These are phyloP conservation scores for Tetrapyrgos nigripes DNA, from an alignment of 1,284 basidiomycete genomes.

Conservation along the genomic window DNA sequence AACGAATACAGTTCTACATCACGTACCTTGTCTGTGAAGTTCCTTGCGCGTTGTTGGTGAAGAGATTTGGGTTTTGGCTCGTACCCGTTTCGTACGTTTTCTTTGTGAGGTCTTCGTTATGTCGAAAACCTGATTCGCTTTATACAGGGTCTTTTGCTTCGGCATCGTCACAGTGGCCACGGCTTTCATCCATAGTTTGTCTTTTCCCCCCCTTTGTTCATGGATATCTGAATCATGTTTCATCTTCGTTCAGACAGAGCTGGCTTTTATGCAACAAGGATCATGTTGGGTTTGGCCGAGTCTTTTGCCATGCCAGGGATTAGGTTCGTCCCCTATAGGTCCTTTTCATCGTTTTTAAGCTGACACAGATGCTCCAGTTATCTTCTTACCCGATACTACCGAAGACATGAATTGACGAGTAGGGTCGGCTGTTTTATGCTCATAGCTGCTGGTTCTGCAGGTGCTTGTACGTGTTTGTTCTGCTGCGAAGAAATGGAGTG, in stretches of 20 bases:
- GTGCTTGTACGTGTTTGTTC: constrained; percentile 23
- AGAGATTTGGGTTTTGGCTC: constrained; percentile 20
- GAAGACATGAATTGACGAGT: constrained; percentile 22
- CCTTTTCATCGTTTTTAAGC: not conserved
- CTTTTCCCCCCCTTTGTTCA: not conserved
- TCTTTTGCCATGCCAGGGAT: constrained; percentile 31
- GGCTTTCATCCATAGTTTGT: constrained; percentile 30
- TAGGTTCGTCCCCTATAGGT: constrained; percentile 7
- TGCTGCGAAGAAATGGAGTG: no score
- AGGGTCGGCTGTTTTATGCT: constrained; percentile 25
- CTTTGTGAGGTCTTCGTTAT: not conserved
- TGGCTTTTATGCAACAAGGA: constrained; percentile 33
- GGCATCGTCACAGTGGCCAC: constrained; percentile 33
- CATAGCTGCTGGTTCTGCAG: constrained; percentile 20
- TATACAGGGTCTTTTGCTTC: constrained; percentile 19
- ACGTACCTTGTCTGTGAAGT: constrained; percentile 19
- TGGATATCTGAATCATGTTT: not conserved
- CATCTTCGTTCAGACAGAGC: not conserved
- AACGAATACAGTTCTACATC: not conserved
- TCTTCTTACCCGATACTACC: constrained; percentile 21
- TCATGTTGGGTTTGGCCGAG: constrained; percentile 38
- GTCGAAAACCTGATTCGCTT: not conserved
- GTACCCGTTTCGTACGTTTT: constrained; percentile 17
- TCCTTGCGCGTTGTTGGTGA: constrained; percentile 24
- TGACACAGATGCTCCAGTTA: not conserved